A percentile compares a stretch with the other conserved stretches of the same genome.
Conservation (phyloP, 306 rosid species). For the apple (Malus domestica) region DNA sequence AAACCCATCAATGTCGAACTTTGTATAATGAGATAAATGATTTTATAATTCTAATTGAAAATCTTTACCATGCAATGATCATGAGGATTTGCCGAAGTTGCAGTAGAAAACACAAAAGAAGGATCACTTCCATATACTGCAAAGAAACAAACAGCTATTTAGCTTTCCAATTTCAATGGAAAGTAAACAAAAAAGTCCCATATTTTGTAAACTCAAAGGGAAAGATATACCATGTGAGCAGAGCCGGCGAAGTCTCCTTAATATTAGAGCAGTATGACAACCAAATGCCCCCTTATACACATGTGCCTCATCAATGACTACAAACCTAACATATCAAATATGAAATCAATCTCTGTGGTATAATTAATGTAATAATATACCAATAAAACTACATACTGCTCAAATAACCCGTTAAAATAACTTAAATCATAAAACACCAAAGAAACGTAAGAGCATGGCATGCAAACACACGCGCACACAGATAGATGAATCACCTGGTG, state of each 20-base stretch:
- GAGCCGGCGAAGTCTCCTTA: slow-evolving; percentile 75
- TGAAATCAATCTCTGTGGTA: slow-evolving; percentile 3
- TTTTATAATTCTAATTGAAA: background rate
- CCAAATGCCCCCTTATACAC: slow-evolving; percentile 95
- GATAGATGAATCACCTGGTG: background rate
- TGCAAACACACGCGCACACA: background rate
- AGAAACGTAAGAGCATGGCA: background rate
- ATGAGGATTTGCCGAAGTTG: slow-evolving; percentile 85
- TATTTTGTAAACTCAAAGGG: slow-evolving; percentile 6
- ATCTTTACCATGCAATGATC: slow-evolving; percentile 82
- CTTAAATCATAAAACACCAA: background rate
- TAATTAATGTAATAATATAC: background rate
- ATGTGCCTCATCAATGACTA: slow-evolving; percentile 88
- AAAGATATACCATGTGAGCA: slow-evolving; percentile 61
- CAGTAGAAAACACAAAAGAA: slow-evolving; percentile 80
- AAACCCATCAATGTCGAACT: slow-evolving; percentile 5
- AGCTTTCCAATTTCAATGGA: slow-evolving; percentile 8
- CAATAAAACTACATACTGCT: slow-evolving; percentile 3
- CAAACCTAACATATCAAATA: slow-evolving; percentile 47
- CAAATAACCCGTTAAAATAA: slow-evolving; percentile 8
- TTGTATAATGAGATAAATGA: background rate
- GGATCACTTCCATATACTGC: slow-evolving; percentile 94
- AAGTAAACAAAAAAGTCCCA: background rate
- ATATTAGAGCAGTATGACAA: slow-evolving; percentile 79
- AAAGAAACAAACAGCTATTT: slow-evolving; percentile 19